These are phyloP conservation scores for Colletotrichum neosansevieriae DNA, from an alignment of 2,329 filamentous ascomycete species.

Conservation along the genomic window DNA sequence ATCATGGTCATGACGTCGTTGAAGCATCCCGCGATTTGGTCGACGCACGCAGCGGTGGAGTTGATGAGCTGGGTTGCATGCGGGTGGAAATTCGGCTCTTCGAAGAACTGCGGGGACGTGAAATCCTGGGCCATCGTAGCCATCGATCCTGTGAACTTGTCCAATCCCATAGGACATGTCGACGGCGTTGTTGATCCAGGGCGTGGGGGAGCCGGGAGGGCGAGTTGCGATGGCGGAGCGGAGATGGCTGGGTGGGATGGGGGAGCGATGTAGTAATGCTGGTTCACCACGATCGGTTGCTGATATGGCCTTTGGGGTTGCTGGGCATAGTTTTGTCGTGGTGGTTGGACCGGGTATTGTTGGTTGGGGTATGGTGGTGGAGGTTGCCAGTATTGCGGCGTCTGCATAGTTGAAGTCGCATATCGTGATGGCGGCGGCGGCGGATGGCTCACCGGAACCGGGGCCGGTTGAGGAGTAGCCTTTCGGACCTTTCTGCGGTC, in stretches of 20 bases:
- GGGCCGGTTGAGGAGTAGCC: conserved; percentile 36
- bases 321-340: conserved; percentile 41
- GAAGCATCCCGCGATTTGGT: conserved; percentile 72
- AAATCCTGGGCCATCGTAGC: conserved; percentile 57
- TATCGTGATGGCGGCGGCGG: conserved; percentile 23
- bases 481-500: conserved; percentile 44
- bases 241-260: conserved; percentile 5
- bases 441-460: conserved; percentile 41
- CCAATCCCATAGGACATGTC: conserved; percentile 44
- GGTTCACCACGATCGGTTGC: conserved; percentile 63
- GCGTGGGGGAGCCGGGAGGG: conserved; percentile 17
- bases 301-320: conserved; percentile 22
- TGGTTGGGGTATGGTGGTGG: background rate
- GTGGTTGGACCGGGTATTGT: conserved; percentile 34
- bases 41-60: conserved; percentile 62
- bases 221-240: conserved; percentile 8
- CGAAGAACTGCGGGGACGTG: conserved; percentile 55
- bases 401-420: conserved; percentile 26
- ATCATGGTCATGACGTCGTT: conserved; percentile 79
- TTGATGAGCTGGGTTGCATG: conserved; percentile 58
- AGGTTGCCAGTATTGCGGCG: conserved; percentile 25
- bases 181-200: conserved; percentile 1
- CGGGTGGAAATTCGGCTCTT: conserved; percentile 49
- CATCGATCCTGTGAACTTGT: conserved; percentile 55
- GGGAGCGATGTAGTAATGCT: conserved; percentile 60